Evolutionary conservation across 2,329 filamentous ascomycete genomes (phyloP).

Genomic region (Gaeumannomyces tritici): DNA sequence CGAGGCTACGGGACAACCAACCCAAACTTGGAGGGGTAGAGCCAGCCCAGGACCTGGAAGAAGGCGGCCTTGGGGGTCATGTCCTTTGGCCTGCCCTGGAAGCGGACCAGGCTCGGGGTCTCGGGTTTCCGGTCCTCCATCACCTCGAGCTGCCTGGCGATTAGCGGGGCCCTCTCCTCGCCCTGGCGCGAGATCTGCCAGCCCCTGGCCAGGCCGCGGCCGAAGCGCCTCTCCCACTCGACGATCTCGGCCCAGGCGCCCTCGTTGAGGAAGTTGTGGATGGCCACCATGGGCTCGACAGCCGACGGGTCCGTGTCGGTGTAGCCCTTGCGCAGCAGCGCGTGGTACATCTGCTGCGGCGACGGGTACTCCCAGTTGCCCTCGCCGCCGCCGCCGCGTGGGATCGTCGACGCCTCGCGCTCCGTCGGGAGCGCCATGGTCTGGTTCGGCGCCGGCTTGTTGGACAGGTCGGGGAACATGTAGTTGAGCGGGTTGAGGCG

Average conservation of each 20-base stretch:
- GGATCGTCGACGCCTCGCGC: constrained; percentile 82
- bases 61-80: constrained; percentile 87
- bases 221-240: constrained; percentile 84
- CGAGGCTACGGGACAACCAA: constrained; percentile 28
- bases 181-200: constrained; percentile 68
- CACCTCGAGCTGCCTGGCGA: constrained; percentile 25
- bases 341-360: constrained; percentile 99
- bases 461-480: constrained; percentile 84
- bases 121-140: constrained; percentile 38
- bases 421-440: constrained; percentile 63
- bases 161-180: constrained; percentile 46
- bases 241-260: constrained; percentile 94
- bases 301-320: constrained; percentile 88
- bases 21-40: constrained; percentile 74
- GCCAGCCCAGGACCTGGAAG: constrained; percentile 65
- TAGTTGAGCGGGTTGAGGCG: constrained; percentile 72
- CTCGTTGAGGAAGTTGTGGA: constrained; percentile 97
- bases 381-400: constrained; percentile 65
- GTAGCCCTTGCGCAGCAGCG: constrained; percentile 90
- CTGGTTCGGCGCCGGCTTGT: constrained; percentile 67
- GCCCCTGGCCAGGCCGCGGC: constrained; percentile 59
- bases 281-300: constrained; percentile 92
- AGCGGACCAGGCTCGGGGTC: constrained; percentile 69
- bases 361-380: constrained; percentile 96
- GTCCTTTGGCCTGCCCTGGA: constrained; percentile 82